phyloP scores from a whole-genome alignment of 768 basidiomycete species.

The Macrocybe gigantea region DNA sequence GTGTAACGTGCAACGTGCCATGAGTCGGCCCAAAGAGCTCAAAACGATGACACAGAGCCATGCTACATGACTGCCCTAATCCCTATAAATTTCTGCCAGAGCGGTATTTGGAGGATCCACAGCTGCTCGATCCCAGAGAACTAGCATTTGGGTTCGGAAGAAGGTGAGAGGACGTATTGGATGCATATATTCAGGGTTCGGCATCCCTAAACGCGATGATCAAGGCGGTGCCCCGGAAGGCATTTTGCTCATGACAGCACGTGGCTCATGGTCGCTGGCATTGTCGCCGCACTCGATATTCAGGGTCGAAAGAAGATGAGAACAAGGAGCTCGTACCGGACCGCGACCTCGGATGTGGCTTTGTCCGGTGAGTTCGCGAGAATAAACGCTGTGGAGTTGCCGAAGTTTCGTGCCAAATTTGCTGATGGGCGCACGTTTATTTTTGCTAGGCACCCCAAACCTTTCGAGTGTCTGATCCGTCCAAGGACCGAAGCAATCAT shows the following conservation, averaged over 20 bases:
- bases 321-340: slow-evolving; percentile 33
- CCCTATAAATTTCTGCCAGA: slow-evolving; percentile 45
- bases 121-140: slow-evolving; percentile 38
- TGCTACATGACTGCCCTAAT: slow-evolving; percentile 37
- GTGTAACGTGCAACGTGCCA: slow-evolving; percentile 8
- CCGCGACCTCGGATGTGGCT: slow-evolving; percentile 33
- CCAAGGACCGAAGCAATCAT: slow-evolving; percentile 32
- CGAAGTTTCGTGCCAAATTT: no score
- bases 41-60: slow-evolving; percentile 23
- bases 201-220: background rate
- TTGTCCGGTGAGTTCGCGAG: slow-evolving; percentile 35
- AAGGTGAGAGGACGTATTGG: slow-evolving; percentile 24
- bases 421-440: background rate
- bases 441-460: slow-evolving; percentile 40
- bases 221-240: slow-evolving; percentile 49
- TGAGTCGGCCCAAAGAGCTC: no score
- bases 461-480: slow-evolving; percentile 40
- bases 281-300: slow-evolving; percentile 43
- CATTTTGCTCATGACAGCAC: slow-evolving; percentile 43
- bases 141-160: slow-evolving; percentile 56
- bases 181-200: background rate
- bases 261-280: slow-evolving; percentile 38
- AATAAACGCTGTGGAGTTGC: no score
- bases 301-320: slow-evolving; percentile 31
- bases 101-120: slow-evolving; percentile 34